These are phyloP conservation scores for Pseudogymnoascus sp. DNA, from an alignment of 2,329 filamentous ascomycete genomes.

Conservation along the genomic window DNA sequence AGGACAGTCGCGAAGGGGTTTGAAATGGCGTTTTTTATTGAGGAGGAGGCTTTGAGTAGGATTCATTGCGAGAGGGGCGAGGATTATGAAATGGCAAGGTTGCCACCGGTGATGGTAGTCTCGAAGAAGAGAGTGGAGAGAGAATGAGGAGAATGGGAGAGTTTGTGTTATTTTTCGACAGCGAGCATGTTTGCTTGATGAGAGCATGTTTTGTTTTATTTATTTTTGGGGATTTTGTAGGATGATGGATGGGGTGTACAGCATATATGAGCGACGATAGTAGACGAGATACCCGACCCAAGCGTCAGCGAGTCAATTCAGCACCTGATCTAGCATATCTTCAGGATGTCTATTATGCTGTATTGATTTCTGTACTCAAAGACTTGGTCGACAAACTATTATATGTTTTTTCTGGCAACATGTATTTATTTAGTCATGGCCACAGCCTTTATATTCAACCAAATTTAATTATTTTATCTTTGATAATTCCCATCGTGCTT, in stretches of 20 bases:
- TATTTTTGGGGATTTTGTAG: not conserved
- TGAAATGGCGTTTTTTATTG: constrained; percentile 20
- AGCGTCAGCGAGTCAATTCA: constrained; percentile 1
- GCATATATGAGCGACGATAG: constrained; percentile 1
- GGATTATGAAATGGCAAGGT: constrained; percentile 17
- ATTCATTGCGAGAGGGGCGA: constrained; percentile 16
- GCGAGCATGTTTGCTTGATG: not conserved
- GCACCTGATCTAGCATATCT: not conserved
- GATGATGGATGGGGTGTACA: not conserved
- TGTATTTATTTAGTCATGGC: not conserved
- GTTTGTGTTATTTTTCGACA: not conserved
- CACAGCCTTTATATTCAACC: not conserved
- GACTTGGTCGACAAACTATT: not conserved
- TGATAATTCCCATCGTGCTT: not conserved
- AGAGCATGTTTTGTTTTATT: not conserved
- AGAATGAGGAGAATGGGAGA: not conserved
- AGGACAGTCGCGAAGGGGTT: constrained; percentile 22
- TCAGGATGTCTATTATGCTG: not conserved
- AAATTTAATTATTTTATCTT: no score
- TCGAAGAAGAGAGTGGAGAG: constrained; percentile 9
- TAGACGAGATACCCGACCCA: constrained; percentile 1
- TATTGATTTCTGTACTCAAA: not conserved
- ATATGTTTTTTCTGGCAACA: not conserved
- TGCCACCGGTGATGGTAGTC: constrained; percentile 22
- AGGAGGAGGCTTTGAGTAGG: constrained; percentile 20